Conservation (phyloP, 179 eudicot genomes). For the Beta corolliflora region DNA sequence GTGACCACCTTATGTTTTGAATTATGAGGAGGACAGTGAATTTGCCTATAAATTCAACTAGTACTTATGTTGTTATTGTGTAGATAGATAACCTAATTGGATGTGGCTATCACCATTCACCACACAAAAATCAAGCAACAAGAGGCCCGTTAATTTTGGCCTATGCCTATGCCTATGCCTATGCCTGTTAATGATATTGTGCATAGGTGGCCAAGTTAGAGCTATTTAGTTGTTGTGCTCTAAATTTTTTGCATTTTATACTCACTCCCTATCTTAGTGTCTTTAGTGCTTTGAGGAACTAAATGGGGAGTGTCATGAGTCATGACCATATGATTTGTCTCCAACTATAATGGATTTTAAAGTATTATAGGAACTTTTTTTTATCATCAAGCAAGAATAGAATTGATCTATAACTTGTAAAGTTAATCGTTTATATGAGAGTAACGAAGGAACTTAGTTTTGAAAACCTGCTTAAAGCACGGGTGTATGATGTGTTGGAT, state of each 20-base stretch:
- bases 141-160: background rate
- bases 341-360: too few relatives aligned
- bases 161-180: background rate
- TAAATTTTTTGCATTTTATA: background rate
- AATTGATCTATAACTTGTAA: too few relatives aligned
- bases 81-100: too few relatives aligned
- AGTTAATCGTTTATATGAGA: too few relatives aligned
- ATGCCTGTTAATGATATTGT: background rate
- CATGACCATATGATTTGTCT: background rate
- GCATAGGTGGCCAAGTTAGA: background rate
- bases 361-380: too few relatives aligned
- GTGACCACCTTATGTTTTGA: slow-evolving; percentile 16
- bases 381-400: too few relatives aligned
- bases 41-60: background rate
- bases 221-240: background rate
- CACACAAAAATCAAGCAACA: background rate
- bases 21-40: background rate
- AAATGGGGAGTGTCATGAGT: background rate
- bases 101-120: background rate
- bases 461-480: too few relatives aligned
- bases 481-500: too few relatives aligned
- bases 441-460: too few relatives aligned
- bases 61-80: too few relatives aligned
- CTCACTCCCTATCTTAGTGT: background rate
- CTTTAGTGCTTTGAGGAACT: too few relatives aligned